phyloP scores from a whole-genome alignment of 176 grass and related monocot genomes.

The Miscanthus lutarioriparius region DNA sequence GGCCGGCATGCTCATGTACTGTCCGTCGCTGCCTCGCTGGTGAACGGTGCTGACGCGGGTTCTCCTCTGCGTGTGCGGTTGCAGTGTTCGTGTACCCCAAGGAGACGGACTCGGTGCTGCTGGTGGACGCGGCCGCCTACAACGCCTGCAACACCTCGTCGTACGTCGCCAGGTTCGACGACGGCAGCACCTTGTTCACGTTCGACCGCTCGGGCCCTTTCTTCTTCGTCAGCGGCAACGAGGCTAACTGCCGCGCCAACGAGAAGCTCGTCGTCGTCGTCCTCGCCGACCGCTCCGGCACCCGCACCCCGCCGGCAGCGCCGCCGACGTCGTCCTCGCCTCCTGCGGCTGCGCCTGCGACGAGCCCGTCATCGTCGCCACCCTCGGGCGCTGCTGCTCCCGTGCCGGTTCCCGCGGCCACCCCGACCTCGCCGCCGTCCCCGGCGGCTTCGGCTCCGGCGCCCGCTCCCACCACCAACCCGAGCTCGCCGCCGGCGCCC shows the following conservation, averaged over 20 bases:
- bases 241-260: slow-evolving; percentile 55
- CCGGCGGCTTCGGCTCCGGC: background rate
- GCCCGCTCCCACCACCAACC: background rate
- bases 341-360: background rate
- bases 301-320: background rate
- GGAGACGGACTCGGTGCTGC: slow-evolving; percentile 61
- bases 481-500: slow-evolving; percentile 24
- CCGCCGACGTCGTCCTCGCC: background rate
- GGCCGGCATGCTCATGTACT: background rate
- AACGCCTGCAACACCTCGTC: slow-evolving; percentile 67
- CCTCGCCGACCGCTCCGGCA: slow-evolving; percentile 39
- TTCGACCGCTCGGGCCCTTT: slow-evolving; percentile 59
- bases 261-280: slow-evolving; percentile 66
- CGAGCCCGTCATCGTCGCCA: background rate
- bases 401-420: slow-evolving; percentile 1
- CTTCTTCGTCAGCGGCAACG: slow-evolving; percentile 84
- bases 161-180: slow-evolving; percentile 40
- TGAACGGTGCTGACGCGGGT: background rate
- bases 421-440: slow-evolving; percentile 7
- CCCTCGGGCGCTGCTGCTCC: background rate
- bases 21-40: too few species aligned
- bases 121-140: slow-evolving; percentile 62
- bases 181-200: slow-evolving; percentile 66
- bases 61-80: background rate
- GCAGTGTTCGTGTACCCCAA: slow-evolving; percentile 75